Evolutionary conservation across 2,329 filamentous ascomycete species (phyloP).

Genomic region (Penicillium sp.): DNA sequence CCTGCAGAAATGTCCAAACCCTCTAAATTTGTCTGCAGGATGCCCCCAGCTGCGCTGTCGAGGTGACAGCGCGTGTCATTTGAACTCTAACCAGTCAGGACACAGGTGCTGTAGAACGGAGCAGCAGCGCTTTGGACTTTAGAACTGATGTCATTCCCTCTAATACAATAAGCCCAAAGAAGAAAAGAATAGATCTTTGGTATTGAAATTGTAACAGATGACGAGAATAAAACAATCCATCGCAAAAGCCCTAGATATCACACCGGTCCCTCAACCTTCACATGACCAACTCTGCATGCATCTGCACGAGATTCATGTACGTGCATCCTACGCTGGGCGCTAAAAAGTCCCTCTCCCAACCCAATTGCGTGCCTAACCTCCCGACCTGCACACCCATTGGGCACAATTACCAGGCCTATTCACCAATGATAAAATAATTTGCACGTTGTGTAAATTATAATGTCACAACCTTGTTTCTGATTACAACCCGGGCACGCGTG

Average conservation of each 20-base stretch:
- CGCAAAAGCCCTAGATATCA: not conserved
- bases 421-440: not conserved
- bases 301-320: conserved; percentile 28
- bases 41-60: not conserved
- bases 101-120: not conserved
- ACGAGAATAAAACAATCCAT: too few species aligned
- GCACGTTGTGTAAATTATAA: not conserved
- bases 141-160: too few species aligned
- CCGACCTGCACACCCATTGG: not conserved
- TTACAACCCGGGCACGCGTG: not conserved
- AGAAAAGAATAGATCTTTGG: too few species aligned
- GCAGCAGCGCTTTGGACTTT: not conserved
- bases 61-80: not conserved
- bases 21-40: not conserved
- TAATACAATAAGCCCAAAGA: too few species aligned
- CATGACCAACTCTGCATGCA: conserved; percentile 39
- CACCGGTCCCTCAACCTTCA: conserved; percentile 17
- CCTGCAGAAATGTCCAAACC: not conserved
- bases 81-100: not conserved
- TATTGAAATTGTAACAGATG: too few species aligned
- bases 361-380: conserved; percentile 9
- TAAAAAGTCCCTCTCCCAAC: conserved; percentile 9
- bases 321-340: conserved; percentile 18
- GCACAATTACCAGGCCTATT: conserved; percentile 1
- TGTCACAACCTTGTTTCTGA: not conserved